Evolutionary conservation across 495 filamentous ascomycete genomes (phyloP), one percentile per base, ranked within the genome.

Genomic region (Neurospora sp.): DNA sequence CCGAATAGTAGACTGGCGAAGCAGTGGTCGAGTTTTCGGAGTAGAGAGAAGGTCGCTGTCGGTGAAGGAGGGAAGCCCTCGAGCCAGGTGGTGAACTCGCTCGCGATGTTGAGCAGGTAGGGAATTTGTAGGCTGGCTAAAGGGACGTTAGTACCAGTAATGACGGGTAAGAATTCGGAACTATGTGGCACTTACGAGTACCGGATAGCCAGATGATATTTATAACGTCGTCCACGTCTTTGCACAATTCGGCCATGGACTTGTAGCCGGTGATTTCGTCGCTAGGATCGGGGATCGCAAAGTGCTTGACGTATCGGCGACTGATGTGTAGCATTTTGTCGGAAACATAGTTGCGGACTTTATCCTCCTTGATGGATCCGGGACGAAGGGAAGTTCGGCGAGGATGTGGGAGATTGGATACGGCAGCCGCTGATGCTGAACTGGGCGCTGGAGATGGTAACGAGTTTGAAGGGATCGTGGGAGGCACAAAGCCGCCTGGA

Each of bases 161-260:
- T 3, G 37, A 21, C 21, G 9, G 19, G 37, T 3, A 69, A 0
- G 39, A 24, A 42, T 8, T n/a, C 7, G 1, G 11, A 70, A 28
- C n/a, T 21, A 31, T 17, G 17, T 17, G 36, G 24, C 38, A 77
- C 93, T 74, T 85, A 96, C 93, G 93, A 11, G 93, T 96, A 4
- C 92, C 92, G 54, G 88, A 91, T 34, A 91, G 84, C 94, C 94
- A 97, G 9, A 97, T 80, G 13, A 94, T 87, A 82, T 95, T 90
- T 19, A 95, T 82, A 19, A 95, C 74, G 8, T 81, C 83, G 48
- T 93, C 91, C 1, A 97, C 79, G 78, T 96, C 93, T 69, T 83
- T 86, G 17, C 86, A 91, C 7, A 92, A 83, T 72, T 95, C 90
- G 19, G 79, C 83, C 79, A 96, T 91, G 73, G 80, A 88, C 70